Base-by-base conservation (phyloP, 306 rosid genomes). In the Corylus heterophylla region DNA sequence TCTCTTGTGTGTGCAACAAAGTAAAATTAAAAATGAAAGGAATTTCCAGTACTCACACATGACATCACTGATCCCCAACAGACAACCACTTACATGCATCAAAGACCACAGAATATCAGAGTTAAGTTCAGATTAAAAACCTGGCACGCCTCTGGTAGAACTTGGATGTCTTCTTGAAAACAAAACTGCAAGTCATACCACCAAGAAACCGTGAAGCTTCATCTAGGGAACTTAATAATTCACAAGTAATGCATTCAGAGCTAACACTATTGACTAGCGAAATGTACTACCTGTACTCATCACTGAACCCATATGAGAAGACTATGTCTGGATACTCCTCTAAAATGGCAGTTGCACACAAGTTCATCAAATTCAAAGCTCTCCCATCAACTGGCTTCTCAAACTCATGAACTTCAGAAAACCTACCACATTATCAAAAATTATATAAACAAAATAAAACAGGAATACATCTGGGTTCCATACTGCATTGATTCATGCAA, bases 111-210 rank as follows among this genome's bases (percentile, higher is more conserved):
- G 20, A 56, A 69, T 55, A 31, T 47, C 35, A 75, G 54, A 69
- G 5, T 42, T 11, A 75, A 25, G 13, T 67, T 44, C 50, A 22
- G 20, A 50, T 50, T 37, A n/a, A 56, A 31, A 82, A 87, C 90
- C 90, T 83, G 69, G 89, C 89, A 44, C 92, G 94, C 80, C 97
- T 81, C 79, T 89, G 90, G 25, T 92, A 87, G 86, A 92, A 90
- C 78, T 78, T 88, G 74, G 98, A 81, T 2, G 87, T 83, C 88
- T 87, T 94, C 90, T 88, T 94, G 81, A 90, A 86, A 42, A 89
- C 83, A 85, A 92, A 92, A 73, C 91, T 89, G 83, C 73, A 82
- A 64, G 2, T 18, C 52, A 68, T n/a, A 50, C 11, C 18, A 59
- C 55, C 69, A 75, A 51, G 35, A 59, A 69, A 37, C 5, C 52